phyloP scores from a whole-genome alignment of 345 rosid genomes.

The Gossypium thurberi region DNA sequence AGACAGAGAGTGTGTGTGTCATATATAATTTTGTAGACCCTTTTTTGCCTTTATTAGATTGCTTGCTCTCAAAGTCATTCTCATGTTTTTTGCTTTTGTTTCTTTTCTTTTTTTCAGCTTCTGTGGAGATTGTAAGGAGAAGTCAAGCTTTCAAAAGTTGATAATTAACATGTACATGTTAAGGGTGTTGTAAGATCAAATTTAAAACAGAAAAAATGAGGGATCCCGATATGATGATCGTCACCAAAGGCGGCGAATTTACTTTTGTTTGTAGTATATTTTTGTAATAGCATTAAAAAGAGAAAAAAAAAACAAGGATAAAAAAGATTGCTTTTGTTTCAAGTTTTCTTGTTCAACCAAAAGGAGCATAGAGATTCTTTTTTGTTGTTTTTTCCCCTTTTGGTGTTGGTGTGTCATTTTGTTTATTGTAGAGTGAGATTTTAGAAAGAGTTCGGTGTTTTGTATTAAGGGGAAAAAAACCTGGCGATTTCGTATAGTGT shows the following conservation, averaged over 20 bases:
- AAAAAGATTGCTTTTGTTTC: neutral
- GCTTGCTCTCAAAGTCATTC: constrained; percentile 50
- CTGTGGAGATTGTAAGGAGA: constrained; percentile 28
- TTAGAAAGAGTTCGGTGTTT: constrained; percentile 20
- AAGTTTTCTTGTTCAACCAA: neutral
- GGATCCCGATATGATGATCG: constrained; percentile 46
- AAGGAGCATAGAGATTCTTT: neutral
- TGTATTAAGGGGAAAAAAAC: constrained; percentile 21
- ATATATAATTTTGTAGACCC: constrained; percentile 8
- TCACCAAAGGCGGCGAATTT: constrained; percentile 21
- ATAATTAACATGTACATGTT: constrained; percentile 19
- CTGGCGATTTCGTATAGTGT: constrained; percentile 62
- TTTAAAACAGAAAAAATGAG: constrained; percentile 37
- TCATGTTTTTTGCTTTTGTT: neutral
- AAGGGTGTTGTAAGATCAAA: constrained; percentile 31
- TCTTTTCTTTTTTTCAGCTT: neutral
- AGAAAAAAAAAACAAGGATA: neutral
- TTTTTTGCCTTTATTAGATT: constrained; percentile 24
- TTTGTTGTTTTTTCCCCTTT: neutral
- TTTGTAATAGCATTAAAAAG: constrained; percentile 12
- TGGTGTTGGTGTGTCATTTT: constrained; percentile 13
- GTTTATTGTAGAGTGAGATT: constrained; percentile 3
- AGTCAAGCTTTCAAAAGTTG: constrained; percentile 24
- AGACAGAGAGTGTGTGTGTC: neutral
- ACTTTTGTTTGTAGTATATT: constrained; percentile 31